phyloP scores from a whole-genome alignment of 2,329 filamentous ascomycete species.

The Trichoderma gracile region DNA sequence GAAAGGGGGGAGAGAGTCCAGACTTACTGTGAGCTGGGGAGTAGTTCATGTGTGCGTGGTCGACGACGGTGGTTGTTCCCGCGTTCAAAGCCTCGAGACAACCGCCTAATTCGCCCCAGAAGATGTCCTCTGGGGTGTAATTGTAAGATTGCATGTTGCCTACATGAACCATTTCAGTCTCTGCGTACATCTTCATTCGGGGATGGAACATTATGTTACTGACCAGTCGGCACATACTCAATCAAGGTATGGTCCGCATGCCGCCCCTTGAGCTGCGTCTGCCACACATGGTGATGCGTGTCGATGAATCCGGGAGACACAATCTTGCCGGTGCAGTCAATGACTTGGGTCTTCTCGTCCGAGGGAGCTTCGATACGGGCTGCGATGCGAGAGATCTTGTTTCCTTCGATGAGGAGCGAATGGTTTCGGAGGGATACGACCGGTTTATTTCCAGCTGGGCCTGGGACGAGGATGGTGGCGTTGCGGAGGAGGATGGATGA shows the following conservation, averaged over 20 bases:
- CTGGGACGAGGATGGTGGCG: conserved; percentile 6
- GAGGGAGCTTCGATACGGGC: background rate
- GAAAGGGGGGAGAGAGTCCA: too few species aligned
- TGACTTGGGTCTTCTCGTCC: conserved; percentile 7
- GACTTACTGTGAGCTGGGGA: conserved; percentile 18
- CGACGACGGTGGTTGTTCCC: conserved; percentile 43
- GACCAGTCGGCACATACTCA: conserved; percentile 16
- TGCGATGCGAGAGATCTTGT: conserved; percentile 15
- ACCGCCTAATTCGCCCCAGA: conserved; percentile 48
- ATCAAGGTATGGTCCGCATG: conserved; percentile 12
- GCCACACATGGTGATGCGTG: conserved; percentile 50
- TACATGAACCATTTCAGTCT: background rate
- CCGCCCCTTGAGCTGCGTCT: conserved; percentile 37
- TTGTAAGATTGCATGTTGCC: conserved; percentile 21
- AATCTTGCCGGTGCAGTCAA: conserved; percentile 43
- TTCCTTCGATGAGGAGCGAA: conserved; percentile 6
- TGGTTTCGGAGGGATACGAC: background rate
- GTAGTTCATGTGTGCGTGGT: conserved; percentile 27
- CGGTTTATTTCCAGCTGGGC: background rate
- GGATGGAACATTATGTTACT: background rate
- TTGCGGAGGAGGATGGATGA: conserved; percentile 17
- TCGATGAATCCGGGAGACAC: conserved; percentile 47
- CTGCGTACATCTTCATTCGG: background rate
- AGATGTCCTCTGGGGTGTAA: conserved; percentile 42
- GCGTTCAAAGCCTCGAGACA: conserved; percentile 44